These are phyloP conservation scores for Nidula niveotomentosa DNA, from an alignment of 1,284 basidiomycete genomes.

Conservation along the genomic window DNA sequence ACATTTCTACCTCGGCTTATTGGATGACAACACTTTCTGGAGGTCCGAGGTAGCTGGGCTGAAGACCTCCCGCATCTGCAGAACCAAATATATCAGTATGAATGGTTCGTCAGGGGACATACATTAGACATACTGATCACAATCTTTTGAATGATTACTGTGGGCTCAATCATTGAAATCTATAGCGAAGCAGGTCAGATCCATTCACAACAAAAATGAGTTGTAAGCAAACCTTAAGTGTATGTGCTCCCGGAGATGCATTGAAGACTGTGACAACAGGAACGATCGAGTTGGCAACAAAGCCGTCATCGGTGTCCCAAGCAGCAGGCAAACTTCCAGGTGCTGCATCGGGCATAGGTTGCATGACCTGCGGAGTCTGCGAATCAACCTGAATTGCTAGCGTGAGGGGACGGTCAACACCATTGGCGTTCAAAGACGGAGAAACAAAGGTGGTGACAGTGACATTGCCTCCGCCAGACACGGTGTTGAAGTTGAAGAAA, in stretches of 20 bases:
- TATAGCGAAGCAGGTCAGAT: slow-evolving; percentile 13
- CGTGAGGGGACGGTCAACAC: slow-evolving; percentile 49
- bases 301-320: slow-evolving; percentile 52
- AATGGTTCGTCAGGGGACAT: neutral
- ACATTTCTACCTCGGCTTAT: neutral
- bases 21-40: slow-evolving; percentile 49
- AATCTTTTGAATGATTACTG: slow-evolving; percentile 62
- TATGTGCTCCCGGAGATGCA: slow-evolving; percentile 52
- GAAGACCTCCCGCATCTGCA: slow-evolving; percentile 54
- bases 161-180: slow-evolving; percentile 61
- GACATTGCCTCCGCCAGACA: slow-evolving; percentile 35
- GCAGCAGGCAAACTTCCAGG: slow-evolving; percentile 50
- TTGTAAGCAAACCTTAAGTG: slow-evolving; percentile 42
- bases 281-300: slow-evolving; percentile 53
- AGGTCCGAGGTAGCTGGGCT: slow-evolving; percentile 58
- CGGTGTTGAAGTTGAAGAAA: slow-evolving; percentile 59
- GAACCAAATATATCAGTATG: neutral
- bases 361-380: slow-evolving; percentile 36
- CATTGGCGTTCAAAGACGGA: slow-evolving; percentile 59
- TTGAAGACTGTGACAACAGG: slow-evolving; percentile 36
- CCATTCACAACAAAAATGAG: neutral
- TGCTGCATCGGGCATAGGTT: slow-evolving; percentile 50
- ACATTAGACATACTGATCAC: slow-evolving; percentile 45
- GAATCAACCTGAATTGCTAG: slow-evolving; percentile 59
- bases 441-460: slow-evolving; percentile 55